These are phyloP conservation scores for Begonia masoniana DNA, from an alignment of 306 rosid genomes.

Conservation along the genomic window DNA sequence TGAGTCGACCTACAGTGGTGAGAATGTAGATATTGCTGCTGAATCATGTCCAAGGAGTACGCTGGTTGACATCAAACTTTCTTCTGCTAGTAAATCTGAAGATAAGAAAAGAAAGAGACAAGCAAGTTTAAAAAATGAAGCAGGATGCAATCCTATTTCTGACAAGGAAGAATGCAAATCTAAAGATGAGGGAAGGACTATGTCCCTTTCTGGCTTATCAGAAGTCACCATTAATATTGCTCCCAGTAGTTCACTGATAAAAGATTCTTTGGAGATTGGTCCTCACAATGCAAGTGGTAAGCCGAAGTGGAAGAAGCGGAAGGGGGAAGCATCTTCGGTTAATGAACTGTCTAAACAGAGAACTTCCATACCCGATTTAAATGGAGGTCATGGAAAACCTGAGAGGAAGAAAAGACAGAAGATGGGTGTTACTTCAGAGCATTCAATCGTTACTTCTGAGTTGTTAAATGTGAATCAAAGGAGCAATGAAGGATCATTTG, in stretches of 20 bases:
- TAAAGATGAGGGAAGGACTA: not conserved
- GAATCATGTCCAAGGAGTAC: slow-evolving; percentile 12
- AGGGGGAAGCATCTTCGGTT: slow-evolving; percentile 12
- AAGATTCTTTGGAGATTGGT: slow-evolving; percentile 11
- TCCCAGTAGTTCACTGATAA: slow-evolving; percentile 13
- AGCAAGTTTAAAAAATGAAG: slow-evolving; percentile 5
- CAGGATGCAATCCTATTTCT: slow-evolving; percentile 3
- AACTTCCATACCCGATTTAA: slow-evolving; percentile 31
- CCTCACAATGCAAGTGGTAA: slow-evolving; percentile 11
- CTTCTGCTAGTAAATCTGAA: slow-evolving; percentile 7
- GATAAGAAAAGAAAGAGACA: slow-evolving; percentile 19
- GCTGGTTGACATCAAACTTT: slow-evolving; percentile 3
- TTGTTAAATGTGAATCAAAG: slow-evolving; percentile 7
- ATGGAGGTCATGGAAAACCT: slow-evolving; percentile 25
- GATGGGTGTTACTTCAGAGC: slow-evolving; percentile 14
- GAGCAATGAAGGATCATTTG: slow-evolving; percentile 19
- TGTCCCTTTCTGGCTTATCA: no score
- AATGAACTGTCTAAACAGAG: slow-evolving; percentile 20
- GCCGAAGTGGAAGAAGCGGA: slow-evolving; percentile 19
- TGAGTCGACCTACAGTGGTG: slow-evolving; percentile 19
- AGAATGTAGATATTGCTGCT: slow-evolving; percentile 1
- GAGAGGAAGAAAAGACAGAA: slow-evolving; percentile 22
- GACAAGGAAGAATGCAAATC: slow-evolving; percentile 13
- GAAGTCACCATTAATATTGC: slow-evolving; percentile 1
- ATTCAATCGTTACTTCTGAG: slow-evolving; percentile 11